Conservation (phyloP, 1,284 basidiomycete genomes). For the Sporisorium exsertum region DNA sequence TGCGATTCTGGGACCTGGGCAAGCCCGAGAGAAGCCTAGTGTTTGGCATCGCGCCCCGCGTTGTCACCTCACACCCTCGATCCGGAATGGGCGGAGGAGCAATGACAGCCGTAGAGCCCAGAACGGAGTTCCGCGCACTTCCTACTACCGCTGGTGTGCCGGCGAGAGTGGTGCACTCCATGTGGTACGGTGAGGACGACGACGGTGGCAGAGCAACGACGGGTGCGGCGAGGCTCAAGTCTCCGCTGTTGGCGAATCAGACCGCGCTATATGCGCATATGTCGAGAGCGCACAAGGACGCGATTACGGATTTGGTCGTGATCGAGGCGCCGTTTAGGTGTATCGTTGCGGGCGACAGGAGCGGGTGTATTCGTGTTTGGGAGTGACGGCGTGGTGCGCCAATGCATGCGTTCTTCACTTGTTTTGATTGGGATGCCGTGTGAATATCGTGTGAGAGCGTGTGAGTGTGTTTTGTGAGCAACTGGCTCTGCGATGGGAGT, state of each 20-base stretch:
- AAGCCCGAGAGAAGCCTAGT: conserved; percentile 74
- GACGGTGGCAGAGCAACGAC: neutral
- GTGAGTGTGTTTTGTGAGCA: neutral
- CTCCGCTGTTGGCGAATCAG: conserved; percentile 53
- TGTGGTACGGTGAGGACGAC: conserved; percentile 2
- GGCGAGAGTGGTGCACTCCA: conserved; percentile 16
- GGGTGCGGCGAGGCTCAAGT: conserved; percentile 26
- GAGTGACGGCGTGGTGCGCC: conserved; percentile 36
- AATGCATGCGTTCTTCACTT: neutral
- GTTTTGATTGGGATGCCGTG: too few species aligned
- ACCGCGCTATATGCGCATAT: conserved; percentile 27
- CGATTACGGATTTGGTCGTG: conserved; percentile 81
- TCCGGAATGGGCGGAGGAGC: neutral
- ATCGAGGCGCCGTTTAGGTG: conserved; percentile 89
- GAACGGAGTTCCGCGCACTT: conserved; percentile 24
- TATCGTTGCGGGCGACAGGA: conserved; percentile 81
- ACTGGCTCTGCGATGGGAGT: too few species aligned
- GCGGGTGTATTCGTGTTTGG: conserved; percentile 64
- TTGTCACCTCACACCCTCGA: neutral
- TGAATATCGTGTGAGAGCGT: too few species aligned
- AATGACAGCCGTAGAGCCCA: conserved; percentile 17
- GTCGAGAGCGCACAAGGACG: conserved; percentile 77
- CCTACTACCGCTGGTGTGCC: neutral
- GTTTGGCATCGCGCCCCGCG: conserved; percentile 26
- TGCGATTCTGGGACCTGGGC: conserved; percentile 84